phyloP scores from a whole-genome alignment of 2,329 filamentous ascomycete genomes.

The Elsinoe necatrix region DNA sequence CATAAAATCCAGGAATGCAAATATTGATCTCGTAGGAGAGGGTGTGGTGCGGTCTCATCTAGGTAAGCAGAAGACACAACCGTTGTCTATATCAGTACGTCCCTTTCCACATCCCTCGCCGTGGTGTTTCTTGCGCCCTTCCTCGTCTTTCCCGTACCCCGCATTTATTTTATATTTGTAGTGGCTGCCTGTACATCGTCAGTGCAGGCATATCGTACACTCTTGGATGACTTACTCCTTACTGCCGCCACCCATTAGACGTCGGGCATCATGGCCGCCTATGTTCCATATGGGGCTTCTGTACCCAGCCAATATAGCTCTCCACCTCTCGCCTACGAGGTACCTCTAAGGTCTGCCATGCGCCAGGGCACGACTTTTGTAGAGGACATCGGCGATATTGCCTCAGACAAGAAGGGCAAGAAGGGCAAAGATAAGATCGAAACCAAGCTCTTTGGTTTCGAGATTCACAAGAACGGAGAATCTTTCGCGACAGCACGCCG shows the following conservation, averaged over 20 bases:
- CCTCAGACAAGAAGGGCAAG: slow-evolving; percentile 4
- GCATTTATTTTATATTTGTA: background rate
- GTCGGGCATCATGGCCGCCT: background rate
- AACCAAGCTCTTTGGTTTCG: background rate
- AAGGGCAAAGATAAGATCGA: slow-evolving; percentile 8
- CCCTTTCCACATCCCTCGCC: background rate
- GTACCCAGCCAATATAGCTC: background rate
- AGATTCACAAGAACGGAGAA: background rate
- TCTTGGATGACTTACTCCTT: background rate
- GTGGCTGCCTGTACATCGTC: background rate
- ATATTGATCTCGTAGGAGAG: background rate
- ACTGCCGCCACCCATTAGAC: background rate
- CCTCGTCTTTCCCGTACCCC: background rate
- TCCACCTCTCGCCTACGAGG: background rate
- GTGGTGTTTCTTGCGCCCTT: background rate
- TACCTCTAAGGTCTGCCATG: background rate
- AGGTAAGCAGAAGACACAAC: background rate
- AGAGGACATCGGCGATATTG: slow-evolving; percentile 14
- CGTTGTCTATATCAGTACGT: background rate
- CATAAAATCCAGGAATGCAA: background rate
- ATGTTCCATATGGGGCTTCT: background rate
- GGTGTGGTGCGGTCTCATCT: background rate
- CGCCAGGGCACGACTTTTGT: background rate
- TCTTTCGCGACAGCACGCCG: background rate
- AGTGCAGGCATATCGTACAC: background rate